Percentiles rank a stretch among this genome's conserved stretches.
Evolutionary conservation across 2,329 filamentous ascomycete species (phyloP).

Genomic region (Aspergillus japonicus): DNA sequence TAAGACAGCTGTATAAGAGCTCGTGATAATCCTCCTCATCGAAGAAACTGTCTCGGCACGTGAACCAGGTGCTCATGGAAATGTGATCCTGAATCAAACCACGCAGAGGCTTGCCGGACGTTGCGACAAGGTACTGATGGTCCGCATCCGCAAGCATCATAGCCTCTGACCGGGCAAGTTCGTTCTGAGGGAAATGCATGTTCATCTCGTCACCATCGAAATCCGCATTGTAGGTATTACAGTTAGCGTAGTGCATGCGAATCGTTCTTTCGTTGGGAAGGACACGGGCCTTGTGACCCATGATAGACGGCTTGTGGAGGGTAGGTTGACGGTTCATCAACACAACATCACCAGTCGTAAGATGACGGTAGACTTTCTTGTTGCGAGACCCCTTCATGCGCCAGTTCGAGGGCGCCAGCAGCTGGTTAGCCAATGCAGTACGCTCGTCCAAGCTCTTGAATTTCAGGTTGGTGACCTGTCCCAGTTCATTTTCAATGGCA

Average conservation of each 20-base stretch:
- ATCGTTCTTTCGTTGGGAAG: slow-evolving; percentile 94
- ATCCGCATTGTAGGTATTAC: slow-evolving; percentile 98
- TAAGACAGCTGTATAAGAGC: slow-evolving; percentile 83
- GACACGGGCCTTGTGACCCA: slow-evolving; percentile 92
- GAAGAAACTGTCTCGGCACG: slow-evolving; percentile 89
- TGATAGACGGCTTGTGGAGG: slow-evolving; percentile 97
- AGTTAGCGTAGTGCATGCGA: slow-evolving; percentile 99
- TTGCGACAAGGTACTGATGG: slow-evolving; percentile 93
- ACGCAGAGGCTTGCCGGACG: slow-evolving; percentile 86
- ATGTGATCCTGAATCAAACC: slow-evolving; percentile 98
- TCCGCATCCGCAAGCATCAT: slow-evolving; percentile 93
- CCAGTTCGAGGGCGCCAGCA: slow-evolving; percentile 78
- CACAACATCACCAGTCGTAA: slow-evolving; percentile 95
- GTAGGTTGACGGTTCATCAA: slow-evolving; percentile 99
- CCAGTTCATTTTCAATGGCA: slow-evolving; percentile 93
- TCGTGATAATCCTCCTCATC: slow-evolving; percentile 85
- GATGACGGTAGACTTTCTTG: slow-evolving; percentile 94
- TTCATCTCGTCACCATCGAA: slow-evolving; percentile 99
- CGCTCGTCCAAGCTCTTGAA: slow-evolving; percentile 87
- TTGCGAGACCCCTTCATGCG: slow-evolving; percentile 73
- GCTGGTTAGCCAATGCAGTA: slow-evolving; percentile 84
- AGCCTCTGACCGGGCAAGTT: slow-evolving; percentile 88
- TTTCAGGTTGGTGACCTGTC: slow-evolving; percentile 82
- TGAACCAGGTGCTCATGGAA: slow-evolving; percentile 87
- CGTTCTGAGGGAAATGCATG: slow-evolving; percentile 99